Evolutionary conservation across 331 rosid genomes (phyloP), one percentile per base, ranked within the genome.

Genomic region (Phaseolus coccineus): DNA sequence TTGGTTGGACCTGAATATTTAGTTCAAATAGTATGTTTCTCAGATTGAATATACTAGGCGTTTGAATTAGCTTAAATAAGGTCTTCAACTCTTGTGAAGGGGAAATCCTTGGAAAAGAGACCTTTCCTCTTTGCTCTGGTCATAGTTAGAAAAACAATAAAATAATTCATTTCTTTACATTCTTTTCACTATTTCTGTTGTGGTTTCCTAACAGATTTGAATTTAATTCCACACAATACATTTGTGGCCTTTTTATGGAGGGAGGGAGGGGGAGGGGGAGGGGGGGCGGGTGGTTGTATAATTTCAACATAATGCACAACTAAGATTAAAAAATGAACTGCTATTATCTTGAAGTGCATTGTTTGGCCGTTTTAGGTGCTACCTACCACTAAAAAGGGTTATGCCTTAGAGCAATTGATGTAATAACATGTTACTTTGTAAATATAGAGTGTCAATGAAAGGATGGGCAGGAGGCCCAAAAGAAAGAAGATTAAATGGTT

Each of bases 381-480:
- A 31, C 8, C 19, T 35, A 31, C 8, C 52, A 7, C 66, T 37
- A 15, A 12, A 11, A 28, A 61, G 30, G 63, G 46, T 50, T 61
- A 59, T 50, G 46, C n/a, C 40, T 37, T 8, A 1, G 15, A 33
- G 50, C 25, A 47, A 19, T 24, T 42, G 27, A 47, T 74, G 15
- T 56, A 53, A 4, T 42, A 8, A 37, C 25, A 50, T 63, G 24
- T 80, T 74, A 50, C 71, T 39, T 25, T 39, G 78, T 13, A 50
- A 55, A 42, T 73, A 70, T 48, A 22, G 24, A 22, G 14, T 1
- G 15, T 52, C 42, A 5, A 37, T 6, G 42, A 5, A 37, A 37
- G 42, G 42, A 37, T 37, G 42, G 42, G 42, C 42, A 4, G 42
- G 42, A 37, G 42, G 42, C 42, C 42, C 42, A 37, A 37, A 37